phyloP scores from a whole-genome alignment of 495 filamentous ascomycete genomes.

The Penicillium soppii region DNA sequence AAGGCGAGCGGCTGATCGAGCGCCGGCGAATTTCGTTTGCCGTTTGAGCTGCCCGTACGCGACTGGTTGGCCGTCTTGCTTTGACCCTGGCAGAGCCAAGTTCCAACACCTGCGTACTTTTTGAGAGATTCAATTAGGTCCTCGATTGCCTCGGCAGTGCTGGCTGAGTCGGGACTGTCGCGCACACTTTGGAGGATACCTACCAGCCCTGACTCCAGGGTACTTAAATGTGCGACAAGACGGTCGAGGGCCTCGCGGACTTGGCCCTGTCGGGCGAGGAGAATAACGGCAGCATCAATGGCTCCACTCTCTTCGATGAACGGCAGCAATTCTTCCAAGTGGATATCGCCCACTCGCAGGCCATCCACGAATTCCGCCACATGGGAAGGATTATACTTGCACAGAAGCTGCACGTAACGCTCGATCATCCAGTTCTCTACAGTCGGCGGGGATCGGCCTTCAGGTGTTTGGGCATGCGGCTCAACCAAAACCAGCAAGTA shows the following conservation, averaged over 20 bases:
- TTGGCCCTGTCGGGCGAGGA: slow-evolving; percentile 89
- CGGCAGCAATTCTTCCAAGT: slow-evolving; percentile 78
- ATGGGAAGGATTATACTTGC: slow-evolving; percentile 74
- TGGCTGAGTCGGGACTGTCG: slow-evolving; percentile 55
- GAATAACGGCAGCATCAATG: slow-evolving; percentile 87
- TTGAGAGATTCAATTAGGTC: slow-evolving; percentile 73
- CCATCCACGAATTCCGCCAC: slow-evolving; percentile 82
- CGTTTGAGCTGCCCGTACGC: slow-evolving; percentile 35
- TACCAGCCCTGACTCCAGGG: slow-evolving; percentile 73
- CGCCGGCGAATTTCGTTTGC: slow-evolving; percentile 31
- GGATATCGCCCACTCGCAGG: slow-evolving; percentile 75
- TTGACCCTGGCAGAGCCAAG: slow-evolving; percentile 94
- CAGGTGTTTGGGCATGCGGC: slow-evolving; percentile 46
- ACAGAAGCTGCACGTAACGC: slow-evolving; percentile 87
- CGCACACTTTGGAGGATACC: slow-evolving; percentile 61
- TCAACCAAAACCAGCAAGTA: slow-evolving; percentile 82
- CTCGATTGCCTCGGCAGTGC: slow-evolving; percentile 50
- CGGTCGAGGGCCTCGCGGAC: slow-evolving; percentile 80
- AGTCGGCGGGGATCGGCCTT: slow-evolving; percentile 28
- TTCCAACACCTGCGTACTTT: slow-evolving; percentile 86
- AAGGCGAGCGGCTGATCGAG: slow-evolving; percentile 64
- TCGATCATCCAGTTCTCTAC: slow-evolving; percentile 63
- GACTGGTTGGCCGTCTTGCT: slow-evolving; percentile 59
- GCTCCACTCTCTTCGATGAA: slow-evolving; percentile 85
- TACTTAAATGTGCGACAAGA: slow-evolving; percentile 73